phyloP scores from a whole-genome alignment of 768 basidiomycete species.

The Boletus subcaerulescens region DNA sequence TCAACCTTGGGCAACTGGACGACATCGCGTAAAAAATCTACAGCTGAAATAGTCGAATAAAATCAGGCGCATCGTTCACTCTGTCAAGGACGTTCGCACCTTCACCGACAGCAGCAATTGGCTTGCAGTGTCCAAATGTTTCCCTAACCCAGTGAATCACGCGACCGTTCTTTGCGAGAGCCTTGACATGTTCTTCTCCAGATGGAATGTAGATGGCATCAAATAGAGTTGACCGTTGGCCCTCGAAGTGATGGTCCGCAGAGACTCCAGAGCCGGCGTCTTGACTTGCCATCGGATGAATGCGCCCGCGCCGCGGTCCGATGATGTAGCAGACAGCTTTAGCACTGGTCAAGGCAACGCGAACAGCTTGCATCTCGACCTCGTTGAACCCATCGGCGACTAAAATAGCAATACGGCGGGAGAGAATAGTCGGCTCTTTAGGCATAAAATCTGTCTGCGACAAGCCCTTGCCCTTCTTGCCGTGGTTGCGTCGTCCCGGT shows the following conservation, averaged over 20 bases:
- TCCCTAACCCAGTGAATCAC: conserved; percentile 81
- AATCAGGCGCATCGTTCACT: neutral
- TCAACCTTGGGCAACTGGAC: conserved; percentile 46
- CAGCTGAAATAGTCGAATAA: conserved; percentile 34
- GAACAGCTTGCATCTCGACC: conserved; percentile 55
- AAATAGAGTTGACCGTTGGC: conserved; percentile 78
- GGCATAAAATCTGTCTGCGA: conserved; percentile 59
- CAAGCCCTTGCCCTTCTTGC: conserved; percentile 50
- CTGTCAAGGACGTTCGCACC: conserved; percentile 27
- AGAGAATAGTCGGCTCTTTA: conserved; percentile 55
- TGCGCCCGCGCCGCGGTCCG: conserved; percentile 61
- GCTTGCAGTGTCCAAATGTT: conserved; percentile 83
- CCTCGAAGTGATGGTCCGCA: conserved; percentile 72
- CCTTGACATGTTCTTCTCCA: conserved; percentile 57
- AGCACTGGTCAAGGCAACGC: conserved; percentile 47
- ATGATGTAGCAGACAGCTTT: conserved; percentile 63
- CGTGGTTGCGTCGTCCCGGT: conserved; percentile 53
- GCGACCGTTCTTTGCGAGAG: conserved; percentile 61
- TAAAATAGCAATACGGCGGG: conserved; percentile 73
- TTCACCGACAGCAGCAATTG: conserved; percentile 74
- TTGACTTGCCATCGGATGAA: conserved; percentile 32
- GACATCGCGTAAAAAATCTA: conserved; percentile 45
- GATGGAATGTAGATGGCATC: conserved; percentile 81
- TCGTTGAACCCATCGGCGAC: conserved; percentile 73
- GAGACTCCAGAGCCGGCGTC: conserved; percentile 33